Evolutionary conservation across 495 filamentous ascomycete genomes (phyloP).

Genomic region (Sporormia fimetaria): DNA sequence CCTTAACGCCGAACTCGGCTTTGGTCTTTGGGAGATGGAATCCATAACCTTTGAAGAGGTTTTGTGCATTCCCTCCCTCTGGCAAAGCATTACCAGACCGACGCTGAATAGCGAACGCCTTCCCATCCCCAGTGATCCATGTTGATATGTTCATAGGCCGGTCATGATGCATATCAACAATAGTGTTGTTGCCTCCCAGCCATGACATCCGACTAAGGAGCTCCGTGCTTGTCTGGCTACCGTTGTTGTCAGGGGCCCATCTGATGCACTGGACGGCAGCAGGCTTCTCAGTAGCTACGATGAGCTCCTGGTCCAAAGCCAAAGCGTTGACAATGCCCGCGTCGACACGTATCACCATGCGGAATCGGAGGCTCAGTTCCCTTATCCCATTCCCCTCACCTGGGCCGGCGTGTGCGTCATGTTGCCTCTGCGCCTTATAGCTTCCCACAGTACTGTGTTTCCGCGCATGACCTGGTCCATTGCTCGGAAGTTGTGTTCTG

Average conservation of each 20-base stretch:
- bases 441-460: constrained; percentile 54
- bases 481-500: constrained; percentile 59
- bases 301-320: constrained; percentile 82
- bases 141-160: constrained; percentile 92
- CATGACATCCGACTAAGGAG: constrained; percentile 77
- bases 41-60: constrained; percentile 78
- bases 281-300: constrained; percentile 88
- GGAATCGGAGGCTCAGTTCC: constrained; percentile 80
- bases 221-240: constrained; percentile 82
- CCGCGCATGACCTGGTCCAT: constrained; percentile 53
- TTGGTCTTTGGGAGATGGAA: constrained; percentile 63
- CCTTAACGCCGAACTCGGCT: constrained; percentile 53
- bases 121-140: constrained; percentile 86
- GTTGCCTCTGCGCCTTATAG: constrained; percentile 43
- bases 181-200: constrained; percentile 61
- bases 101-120: constrained; percentile 85
- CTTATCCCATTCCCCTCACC: constrained; percentile 70
- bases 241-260: constrained; percentile 74
- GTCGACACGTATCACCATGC: constrained; percentile 97
- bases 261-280: constrained; percentile 91
- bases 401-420: constrained; percentile 36
- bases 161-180: constrained; percentile 87
- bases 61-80: constrained; percentile 36
- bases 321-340: constrained; percentile 82
- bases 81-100: constrained; percentile 21